Base-by-base conservation (phyloP, 257 asterid genomes). In the Nicotiana otophora region DNA sequence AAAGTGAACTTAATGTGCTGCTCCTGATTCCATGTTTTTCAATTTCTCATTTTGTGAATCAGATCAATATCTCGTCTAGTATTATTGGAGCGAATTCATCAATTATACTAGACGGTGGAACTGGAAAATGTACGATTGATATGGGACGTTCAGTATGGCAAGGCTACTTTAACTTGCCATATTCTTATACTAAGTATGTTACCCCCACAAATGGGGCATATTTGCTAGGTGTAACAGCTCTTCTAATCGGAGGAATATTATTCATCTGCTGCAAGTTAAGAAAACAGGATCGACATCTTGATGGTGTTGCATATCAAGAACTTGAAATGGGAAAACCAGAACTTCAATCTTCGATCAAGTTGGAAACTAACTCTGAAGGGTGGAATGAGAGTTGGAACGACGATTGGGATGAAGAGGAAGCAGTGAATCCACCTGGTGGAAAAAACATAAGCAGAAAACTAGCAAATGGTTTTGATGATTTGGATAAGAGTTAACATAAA, bases 331-430 rank as follows among this genome's bases (percentile, higher is more conserved):
- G 89, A 77, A 83, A 83, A 57, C 83, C 81, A 60, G 88, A 86
- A 26, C 10, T 81, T 10, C 61, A 80, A 1, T 74, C 91, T 67
- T 81, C 90, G 3, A 55, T 54, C 23, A 77, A 84, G 14, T 75
- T 82, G 10, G 93, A 86, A 80, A 23, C 26, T 23, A 58, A 86
- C 8, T 55, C 81, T 12, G 89, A 87, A 5, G 86, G 87, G 20
- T 92, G 97, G 93, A 91, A 89, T 79, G 86, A 92, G 31, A 82
- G 86, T 62, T 93, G 97, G 97, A 93, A 87, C 31, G 92, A 86
- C 14, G 91, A 88, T 34, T 91, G 96, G 96, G 97, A 89, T 76
- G 91, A 87, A 36, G 91, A 90, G 54, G 86, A 83, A 17, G 91
- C 88, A 14, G 85, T 76, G 67, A 60, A 82, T 17, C 75, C 88